Evolutionary conservation across 768 basidiomycete genomes (phyloP).

Genomic region (Kondoa malvinella): DNA sequence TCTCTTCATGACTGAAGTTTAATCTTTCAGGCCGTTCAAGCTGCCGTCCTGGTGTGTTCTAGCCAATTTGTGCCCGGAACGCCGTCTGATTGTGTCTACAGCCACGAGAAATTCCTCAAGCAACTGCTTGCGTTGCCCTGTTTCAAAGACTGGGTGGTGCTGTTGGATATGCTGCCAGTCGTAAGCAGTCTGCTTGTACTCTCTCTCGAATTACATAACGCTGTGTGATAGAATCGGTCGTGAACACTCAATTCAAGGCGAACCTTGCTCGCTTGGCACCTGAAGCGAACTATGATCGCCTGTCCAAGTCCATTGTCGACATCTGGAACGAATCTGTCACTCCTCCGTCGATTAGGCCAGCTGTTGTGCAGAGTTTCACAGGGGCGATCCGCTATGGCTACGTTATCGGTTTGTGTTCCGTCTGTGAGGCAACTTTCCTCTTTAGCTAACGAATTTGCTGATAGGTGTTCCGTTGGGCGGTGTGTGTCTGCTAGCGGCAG

Average conservation of each 20-base stretch:
- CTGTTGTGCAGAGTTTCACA: conserved; percentile 13
- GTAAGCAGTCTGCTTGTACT: too few species aligned
- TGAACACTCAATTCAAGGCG: conserved; percentile 24
- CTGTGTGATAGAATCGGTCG: too few species aligned
- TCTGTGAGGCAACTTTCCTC: background rate
- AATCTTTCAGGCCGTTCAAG: conserved; percentile 25
- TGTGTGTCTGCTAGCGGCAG: conserved; percentile 1
- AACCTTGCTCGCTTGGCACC: conserved; percentile 16
- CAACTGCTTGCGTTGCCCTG: conserved; percentile 20
- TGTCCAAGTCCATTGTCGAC: conserved; percentile 8
- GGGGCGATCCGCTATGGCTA: conserved; percentile 8
- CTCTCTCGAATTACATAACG: too few species aligned
- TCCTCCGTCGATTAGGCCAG: conserved; percentile 9
- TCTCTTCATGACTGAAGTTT: conserved; percentile 8
- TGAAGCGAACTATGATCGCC: conserved; percentile 2
- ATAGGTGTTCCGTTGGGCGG: conserved; percentile 1
- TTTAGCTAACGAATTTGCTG: background rate
- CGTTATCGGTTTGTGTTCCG: conserved; percentile 1
- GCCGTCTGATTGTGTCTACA: too few species aligned
- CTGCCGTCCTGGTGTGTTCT: too few species aligned
- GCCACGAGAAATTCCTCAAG: conserved; percentile 25
- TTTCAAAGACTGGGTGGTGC: background rate
- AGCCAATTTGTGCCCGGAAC: too few species aligned
- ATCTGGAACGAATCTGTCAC: conserved; percentile 4
- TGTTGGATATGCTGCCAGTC: conserved; percentile 10